Percentiles rank a stretch among this genome's conserved stretches.
phyloP scores from a whole-genome alignment of 768 basidiomycete genomes.

The Hypholoma sublateritium region DNA sequence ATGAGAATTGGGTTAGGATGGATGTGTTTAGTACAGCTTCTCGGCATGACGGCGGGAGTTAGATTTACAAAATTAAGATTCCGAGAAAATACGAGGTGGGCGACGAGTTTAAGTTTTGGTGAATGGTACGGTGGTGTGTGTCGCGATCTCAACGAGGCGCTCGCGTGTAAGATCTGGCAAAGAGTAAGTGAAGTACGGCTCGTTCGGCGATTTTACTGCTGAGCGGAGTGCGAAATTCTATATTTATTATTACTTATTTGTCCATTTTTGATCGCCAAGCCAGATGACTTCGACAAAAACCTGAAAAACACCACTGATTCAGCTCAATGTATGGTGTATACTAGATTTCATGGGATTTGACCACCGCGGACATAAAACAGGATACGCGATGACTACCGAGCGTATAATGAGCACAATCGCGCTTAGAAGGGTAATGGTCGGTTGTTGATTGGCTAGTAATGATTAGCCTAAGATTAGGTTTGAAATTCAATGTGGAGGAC shows the following conservation, averaged over 20 bases:
- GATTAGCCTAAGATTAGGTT: too few relatives aligned
- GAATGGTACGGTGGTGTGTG: not conserved
- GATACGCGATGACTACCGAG: too few relatives aligned
- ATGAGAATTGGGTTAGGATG: not conserved
- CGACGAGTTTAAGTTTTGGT: not conserved
- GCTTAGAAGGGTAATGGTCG: too few relatives aligned
- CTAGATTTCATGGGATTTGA: too few relatives aligned
- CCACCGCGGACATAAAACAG: too few relatives aligned
- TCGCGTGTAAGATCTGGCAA: conserved; percentile 6
- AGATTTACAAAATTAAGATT: not conserved
- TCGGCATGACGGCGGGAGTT: not conserved
- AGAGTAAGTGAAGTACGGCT: conserved; percentile 8
- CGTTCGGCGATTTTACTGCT: conserved; percentile 4
- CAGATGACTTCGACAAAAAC: not conserved
- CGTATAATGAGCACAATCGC: too few relatives aligned
- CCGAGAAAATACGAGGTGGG: not conserved
- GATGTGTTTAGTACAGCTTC: not conserved
- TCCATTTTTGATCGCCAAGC: conserved; percentile 2
- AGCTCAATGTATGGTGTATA: too few relatives aligned
- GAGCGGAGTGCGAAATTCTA: conserved; percentile 6
- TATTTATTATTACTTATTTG: conserved; percentile 1
- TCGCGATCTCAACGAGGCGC: not conserved
- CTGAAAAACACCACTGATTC: not conserved
- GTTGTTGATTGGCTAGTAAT: too few relatives aligned
- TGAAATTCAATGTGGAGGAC: too few relatives aligned